A percentile compares a stretch with the other conserved stretches of the same genome.
phyloP scores from a whole-genome alignment of 2,329 filamentous ascomycete genomes.

The Cordyceps cicadae region DNA sequence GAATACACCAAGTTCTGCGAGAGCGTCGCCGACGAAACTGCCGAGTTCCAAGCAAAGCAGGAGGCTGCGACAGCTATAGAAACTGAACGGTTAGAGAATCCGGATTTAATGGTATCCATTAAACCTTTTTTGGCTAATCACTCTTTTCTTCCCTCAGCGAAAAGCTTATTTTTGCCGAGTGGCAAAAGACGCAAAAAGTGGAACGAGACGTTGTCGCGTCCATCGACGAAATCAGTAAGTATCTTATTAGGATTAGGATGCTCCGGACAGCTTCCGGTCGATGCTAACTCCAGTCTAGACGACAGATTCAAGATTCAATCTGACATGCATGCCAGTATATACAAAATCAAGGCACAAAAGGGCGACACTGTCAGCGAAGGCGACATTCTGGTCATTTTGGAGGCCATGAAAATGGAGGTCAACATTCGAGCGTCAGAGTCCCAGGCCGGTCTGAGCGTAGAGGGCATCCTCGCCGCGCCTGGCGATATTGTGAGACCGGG shows the following conservation, averaged over 20 bases:
- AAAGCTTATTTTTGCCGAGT: slow-evolving; percentile 20
- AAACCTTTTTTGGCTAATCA: neutral
- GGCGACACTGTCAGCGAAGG: slow-evolving; percentile 34
- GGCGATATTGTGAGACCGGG: slow-evolving; percentile 12
- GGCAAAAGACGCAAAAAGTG: slow-evolving; percentile 20
- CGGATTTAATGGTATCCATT: neutral
- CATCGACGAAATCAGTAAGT: slow-evolving; percentile 13
- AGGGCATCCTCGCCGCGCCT: neutral
- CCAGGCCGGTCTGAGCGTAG: neutral
- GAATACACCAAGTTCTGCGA: slow-evolving; percentile 20
- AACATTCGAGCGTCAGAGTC: slow-evolving; percentile 23
- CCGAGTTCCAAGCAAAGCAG: slow-evolving; percentile 16
- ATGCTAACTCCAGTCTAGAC: slow-evolving; percentile 8
- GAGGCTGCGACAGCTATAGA: slow-evolving; percentile 14
- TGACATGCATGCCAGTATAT: slow-evolving; percentile 43
- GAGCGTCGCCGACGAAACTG: slow-evolving; percentile 14
- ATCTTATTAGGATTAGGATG: no score
- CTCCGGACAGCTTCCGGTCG: neutral
- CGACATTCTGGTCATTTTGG: slow-evolving; percentile 38
- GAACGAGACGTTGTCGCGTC: slow-evolving; percentile 11
- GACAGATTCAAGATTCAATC: slow-evolving; percentile 30
- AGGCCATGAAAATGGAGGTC: slow-evolving; percentile 41
- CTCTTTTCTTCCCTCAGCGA: neutral
- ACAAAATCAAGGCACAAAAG: slow-evolving; percentile 39
- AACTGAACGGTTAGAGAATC: slow-evolving; percentile 16